Conservation (phyloP, 768 basidiomycete species). For the Boletus pseudopeckii region DNA sequence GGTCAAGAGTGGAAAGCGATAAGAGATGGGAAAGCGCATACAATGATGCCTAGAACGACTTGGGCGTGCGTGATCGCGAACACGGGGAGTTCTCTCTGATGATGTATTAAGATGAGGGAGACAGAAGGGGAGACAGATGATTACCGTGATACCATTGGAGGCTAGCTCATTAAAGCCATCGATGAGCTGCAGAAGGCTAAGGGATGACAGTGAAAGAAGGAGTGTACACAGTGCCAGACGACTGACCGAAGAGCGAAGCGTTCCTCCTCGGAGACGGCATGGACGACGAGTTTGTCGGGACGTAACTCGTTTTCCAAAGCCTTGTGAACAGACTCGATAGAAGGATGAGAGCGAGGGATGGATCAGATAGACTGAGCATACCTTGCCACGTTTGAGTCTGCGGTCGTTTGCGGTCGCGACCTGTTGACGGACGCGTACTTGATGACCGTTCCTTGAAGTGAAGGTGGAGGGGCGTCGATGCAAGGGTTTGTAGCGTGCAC, state of each 20-base stretch:
- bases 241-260: slow-evolving; percentile 72
- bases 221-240: not conserved
- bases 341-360: not conserved
- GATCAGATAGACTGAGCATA: slow-evolving; percentile 26
- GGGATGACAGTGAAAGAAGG: not conserved
- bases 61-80: slow-evolving; percentile 69
- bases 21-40: slow-evolving; percentile 28
- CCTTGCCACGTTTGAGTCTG: slow-evolving; percentile 52
- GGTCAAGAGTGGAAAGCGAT: not conserved
- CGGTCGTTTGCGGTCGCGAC: slow-evolving; percentile 56
- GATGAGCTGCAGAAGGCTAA: slow-evolving; percentile 72
- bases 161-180: slow-evolving; percentile 55
- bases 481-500: slow-evolving; percentile 48
- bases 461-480: slow-evolving; percentile 54
- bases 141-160: slow-evolving; percentile 49
- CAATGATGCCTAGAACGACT: slow-evolving; percentile 73
- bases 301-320: slow-evolving; percentile 70
- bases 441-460: slow-evolving; percentile 53
- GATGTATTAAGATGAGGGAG: not conserved
- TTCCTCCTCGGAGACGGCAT: slow-evolving; percentile 57
- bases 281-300: slow-evolving; percentile 53
- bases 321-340: slow-evolving; percentile 64
- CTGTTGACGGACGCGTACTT: slow-evolving; percentile 49
- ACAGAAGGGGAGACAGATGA: not conserved
- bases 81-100: slow-evolving; percentile 79